Evolutionary conservation across 1,139 yeast species (phyloP), one percentile per base, ranked within the genome.

Genomic region (Zygosaccharomyces sapae): DNA sequence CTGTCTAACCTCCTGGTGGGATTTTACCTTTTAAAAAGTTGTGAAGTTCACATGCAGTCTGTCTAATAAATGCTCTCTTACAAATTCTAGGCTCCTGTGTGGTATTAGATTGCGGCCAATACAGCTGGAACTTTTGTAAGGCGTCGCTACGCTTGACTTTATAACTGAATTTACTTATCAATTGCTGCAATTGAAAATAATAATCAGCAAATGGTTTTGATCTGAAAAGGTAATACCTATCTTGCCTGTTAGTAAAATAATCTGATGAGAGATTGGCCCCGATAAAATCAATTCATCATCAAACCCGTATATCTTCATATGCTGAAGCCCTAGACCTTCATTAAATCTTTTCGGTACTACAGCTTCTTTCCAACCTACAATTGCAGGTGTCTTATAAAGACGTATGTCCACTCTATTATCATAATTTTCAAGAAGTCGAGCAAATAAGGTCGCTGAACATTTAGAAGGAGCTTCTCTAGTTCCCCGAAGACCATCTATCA

Each of bases 221-320:
- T 43, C 75, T 75, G 67, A 92, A 86, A 18, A 85, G 48, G 57
- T 89, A 85, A 66, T 92, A 94, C 41, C 99, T 73, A 66, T 92
- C 99, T 65, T 92, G 98, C 56, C 99, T 79, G 64, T 92, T 84
- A 10, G 95, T 86, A 67, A 92, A 92, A 66, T 92, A 92, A 67
- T 92, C 98, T 37, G 79, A 72, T 0, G 96, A 87, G 46, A 92
- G 73, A 61, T 92, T 92, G 3, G 98, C 98, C 2, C 98, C 99
- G 88, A 80, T 41, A 94, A 73, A 16, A 92, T 77, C 44, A 92
- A 81, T 62, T 89, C 96, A 59, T 89, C 81, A 65, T 92, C 99
- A 61, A 89, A 81, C 1, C 98, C 98, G 63, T 92, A 92, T 34
- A 94, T 75, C 66, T 92, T 92, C 98, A 92, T 94, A 65, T 92